Evolutionary conservation across 805 yeast species (phyloP).

Genomic region (Candida awuae): DNA sequence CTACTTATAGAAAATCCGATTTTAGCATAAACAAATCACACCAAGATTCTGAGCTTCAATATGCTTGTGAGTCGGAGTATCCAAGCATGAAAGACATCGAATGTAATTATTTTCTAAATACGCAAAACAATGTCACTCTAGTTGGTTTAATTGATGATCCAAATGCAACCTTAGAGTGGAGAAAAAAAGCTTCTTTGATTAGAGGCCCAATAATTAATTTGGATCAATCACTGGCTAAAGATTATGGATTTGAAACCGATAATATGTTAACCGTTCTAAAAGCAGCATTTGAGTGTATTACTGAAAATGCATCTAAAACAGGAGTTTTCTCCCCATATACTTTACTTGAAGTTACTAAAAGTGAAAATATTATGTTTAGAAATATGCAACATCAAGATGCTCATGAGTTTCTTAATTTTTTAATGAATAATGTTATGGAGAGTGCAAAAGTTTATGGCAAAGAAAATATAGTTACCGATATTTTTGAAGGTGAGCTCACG

Average conservation of each 20-base stretch:
- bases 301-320: conserved; percentile 55
- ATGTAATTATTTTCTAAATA: conserved; percentile 32
- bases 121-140: conserved; percentile 37
- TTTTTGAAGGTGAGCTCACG: conserved; percentile 80
- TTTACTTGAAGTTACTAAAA: conserved; percentile 67
- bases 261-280: conserved; percentile 60
- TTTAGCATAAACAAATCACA: conserved; percentile 8
- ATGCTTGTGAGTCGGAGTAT: conserved; percentile 17
- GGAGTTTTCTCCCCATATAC: conserved; percentile 83
- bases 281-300: conserved; percentile 79
- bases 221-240: conserved; percentile 53
- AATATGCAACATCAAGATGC: conserved; percentile 98
- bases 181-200: conserved; percentile 69
- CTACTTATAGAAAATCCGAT: conserved; percentile 1
- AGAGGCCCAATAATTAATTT: conserved; percentile 80
- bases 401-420: conserved; percentile 86
- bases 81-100: conserved; percentile 30
- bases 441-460: conserved; percentile 33
- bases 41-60: conserved; percentile 19
- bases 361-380: conserved; percentile 76
- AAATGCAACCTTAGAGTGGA: conserved; percentile 50
- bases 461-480: conserved; percentile 31
- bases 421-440: conserved; percentile 62
- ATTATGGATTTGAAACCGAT: conserved; percentile 39
- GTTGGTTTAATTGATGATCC: conserved; percentile 37